Conservation (phyloP, 805 yeast species). For the Candida schatavii region DNA sequence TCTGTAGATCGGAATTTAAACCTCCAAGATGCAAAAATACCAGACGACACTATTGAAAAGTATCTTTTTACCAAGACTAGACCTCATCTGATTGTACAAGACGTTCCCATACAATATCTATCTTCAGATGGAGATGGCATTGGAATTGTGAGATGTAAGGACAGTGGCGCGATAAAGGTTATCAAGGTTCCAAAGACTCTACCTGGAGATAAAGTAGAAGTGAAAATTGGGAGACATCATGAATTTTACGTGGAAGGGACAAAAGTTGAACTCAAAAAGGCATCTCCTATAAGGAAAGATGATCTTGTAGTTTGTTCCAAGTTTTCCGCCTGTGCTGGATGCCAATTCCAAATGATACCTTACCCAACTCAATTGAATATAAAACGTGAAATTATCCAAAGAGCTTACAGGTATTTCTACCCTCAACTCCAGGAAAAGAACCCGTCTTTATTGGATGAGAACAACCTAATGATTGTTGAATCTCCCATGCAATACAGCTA, state of each 20-base stretch:
- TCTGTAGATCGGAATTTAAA: constrained; percentile 8
- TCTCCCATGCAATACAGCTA: constrained; percentile 39
- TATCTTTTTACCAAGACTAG: constrained; percentile 22
- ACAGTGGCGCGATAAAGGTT: constrained; percentile 16
- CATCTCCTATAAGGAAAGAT: constrained; percentile 20
- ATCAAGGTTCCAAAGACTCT: constrained; percentile 37
- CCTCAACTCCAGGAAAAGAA: constrained; percentile 19
- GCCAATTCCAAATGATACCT: constrained; percentile 41
- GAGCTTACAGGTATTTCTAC: constrained; percentile 34
- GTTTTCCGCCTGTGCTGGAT: constrained; percentile 39
- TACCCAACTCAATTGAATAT: constrained; percentile 36
- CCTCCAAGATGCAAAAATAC: constrained; percentile 16
- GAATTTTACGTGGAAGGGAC: constrained; percentile 28
- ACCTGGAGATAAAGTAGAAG: constrained; percentile 35
- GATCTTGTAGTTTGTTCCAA: constrained; percentile 29
- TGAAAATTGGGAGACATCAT: constrained; percentile 28
- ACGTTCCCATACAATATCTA: constrained; percentile 18
- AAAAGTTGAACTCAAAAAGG: constrained; percentile 16
- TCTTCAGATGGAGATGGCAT: constrained; percentile 38
- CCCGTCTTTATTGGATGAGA: background rate
- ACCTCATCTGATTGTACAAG: constrained; percentile 10
- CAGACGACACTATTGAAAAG: constrained; percentile 18
- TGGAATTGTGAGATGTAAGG: constrained; percentile 20
- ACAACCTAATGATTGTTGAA: constrained; percentile 26
- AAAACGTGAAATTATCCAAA: constrained; percentile 27